A percentile compares a stretch with the other conserved stretches of the same genome.
Conservation (phyloP, 2,329 filamentous ascomycete genomes). For the Trichoderma citrinoviride region DNA sequence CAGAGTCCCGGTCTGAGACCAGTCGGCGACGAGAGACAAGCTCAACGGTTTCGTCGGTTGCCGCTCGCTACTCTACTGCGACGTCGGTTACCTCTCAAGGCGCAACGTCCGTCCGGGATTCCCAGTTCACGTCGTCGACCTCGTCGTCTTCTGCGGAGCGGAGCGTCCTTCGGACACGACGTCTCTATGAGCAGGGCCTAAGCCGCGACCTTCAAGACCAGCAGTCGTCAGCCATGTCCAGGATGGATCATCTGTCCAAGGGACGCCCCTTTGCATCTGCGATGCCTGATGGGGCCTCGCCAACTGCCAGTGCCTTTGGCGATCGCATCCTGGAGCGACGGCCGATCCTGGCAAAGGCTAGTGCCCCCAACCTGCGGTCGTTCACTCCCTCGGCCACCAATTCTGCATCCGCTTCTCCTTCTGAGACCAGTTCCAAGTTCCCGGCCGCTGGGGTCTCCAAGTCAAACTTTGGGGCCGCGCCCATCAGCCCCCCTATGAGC, state of each 20-base stretch:
- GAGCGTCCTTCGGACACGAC: constrained; percentile 65
- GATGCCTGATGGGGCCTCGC: constrained; percentile 53
- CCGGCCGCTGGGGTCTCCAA: constrained; percentile 36
- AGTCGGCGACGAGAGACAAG: constrained; percentile 80
- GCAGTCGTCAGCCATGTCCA: constrained; percentile 70
- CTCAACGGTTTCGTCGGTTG: constrained; percentile 72
- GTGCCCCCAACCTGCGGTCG: constrained; percentile 66
- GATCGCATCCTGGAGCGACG: constrained; percentile 49
- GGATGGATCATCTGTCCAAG: constrained; percentile 74
- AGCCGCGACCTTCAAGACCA: constrained; percentile 78
- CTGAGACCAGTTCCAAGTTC: constrained; percentile 39
- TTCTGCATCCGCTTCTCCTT: constrained; percentile 19
- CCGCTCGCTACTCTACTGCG: constrained; percentile 72
- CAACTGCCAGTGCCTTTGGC: constrained; percentile 42
- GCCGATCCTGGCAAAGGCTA: constrained; percentile 53
- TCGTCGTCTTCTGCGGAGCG: constrained; percentile 54
- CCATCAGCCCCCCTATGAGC: constrained; percentile 59
- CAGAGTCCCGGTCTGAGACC: constrained; percentile 59
- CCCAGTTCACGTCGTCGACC: constrained; percentile 41
- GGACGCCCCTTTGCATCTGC: constrained; percentile 52
- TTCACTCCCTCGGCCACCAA: constrained; percentile 48
- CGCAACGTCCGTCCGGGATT: constrained; percentile 51
- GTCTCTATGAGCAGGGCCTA: constrained; percentile 80
- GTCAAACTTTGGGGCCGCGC: constrained; percentile 36
- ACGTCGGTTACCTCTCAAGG: constrained; percentile 79